phyloP scores from a whole-genome alignment of 148 eudicot genomes.

The Arctostaphylos glauca region DNA sequence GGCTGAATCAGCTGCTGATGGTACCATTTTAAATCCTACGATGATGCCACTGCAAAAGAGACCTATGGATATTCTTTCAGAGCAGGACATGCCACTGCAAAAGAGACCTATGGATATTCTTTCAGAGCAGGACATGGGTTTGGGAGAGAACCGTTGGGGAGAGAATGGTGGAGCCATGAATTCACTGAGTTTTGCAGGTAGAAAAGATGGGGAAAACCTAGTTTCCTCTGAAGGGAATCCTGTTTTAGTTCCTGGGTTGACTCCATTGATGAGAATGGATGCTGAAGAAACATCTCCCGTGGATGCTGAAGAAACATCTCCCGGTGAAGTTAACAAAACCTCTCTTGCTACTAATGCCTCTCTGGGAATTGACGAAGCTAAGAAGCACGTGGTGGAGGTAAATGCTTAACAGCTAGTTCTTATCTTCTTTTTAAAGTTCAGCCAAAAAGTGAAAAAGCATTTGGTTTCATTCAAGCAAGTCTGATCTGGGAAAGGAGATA shows the following conservation, averaged over 20 bases:
- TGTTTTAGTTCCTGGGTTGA: constrained; percentile 51
- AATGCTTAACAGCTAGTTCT: constrained; percentile 13
- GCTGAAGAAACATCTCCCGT: constrained; percentile 13
- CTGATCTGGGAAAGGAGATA: not conserved
- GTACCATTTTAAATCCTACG: not conserved
- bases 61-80: not conserved
- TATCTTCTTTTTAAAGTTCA: not conserved
- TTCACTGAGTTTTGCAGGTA: not conserved
- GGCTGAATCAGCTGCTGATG: constrained; percentile 1
- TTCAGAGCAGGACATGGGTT: not conserved
- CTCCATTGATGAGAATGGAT: constrained; percentile 18
- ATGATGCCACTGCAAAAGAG: not conserved
- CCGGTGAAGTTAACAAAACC: not conserved
- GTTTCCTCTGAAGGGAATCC: constrained; percentile 28
- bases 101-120: not conserved
- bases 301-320: constrained; percentile 17
- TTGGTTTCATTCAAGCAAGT: not conserved
- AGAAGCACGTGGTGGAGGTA: constrained; percentile 30
- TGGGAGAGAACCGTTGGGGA: not conserved
- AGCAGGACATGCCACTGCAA: not conserved
- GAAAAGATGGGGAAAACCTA: constrained; percentile 18
- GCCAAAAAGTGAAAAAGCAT: not conserved
- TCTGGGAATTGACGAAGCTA: constrained; percentile 8
- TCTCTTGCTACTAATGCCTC: constrained; percentile 7
- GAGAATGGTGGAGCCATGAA: not conserved